Conservation (phyloP, 169 alveolate species). For the Besnoitia besnoiti region DNA sequence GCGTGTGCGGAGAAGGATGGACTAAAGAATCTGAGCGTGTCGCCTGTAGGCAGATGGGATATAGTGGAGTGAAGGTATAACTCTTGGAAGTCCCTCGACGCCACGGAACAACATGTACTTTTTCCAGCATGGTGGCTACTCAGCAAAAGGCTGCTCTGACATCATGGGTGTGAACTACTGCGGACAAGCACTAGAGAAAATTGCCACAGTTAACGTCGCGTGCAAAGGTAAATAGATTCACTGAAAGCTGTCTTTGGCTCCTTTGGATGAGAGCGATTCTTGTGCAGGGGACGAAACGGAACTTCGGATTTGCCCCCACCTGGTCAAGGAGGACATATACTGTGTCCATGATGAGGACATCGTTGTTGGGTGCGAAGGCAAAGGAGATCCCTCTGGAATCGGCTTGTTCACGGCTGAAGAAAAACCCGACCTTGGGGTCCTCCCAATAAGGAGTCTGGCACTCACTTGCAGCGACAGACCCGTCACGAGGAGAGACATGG, state of each 20-base stretch:
- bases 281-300: slow-evolving; percentile 54
- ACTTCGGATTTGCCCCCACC: slow-evolving; percentile 62
- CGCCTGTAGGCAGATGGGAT: slow-evolving; percentile 88
- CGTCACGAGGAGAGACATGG: slow-evolving; percentile 32
- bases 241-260: not conserved
- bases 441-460: not conserved
- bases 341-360: slow-evolving; percentile 80
- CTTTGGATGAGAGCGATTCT: not conserved
- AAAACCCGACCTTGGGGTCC: slow-evolving; percentile 25
- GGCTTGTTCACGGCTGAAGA: slow-evolving; percentile 69
- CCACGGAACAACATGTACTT: not conserved
- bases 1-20: slow-evolving; percentile 86
- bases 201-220: slow-evolving; percentile 73
- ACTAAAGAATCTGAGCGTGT: slow-evolving; percentile 79
- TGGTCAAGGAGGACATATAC: slow-evolving; percentile 74
- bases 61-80: slow-evolving; percentile 69
- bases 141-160: slow-evolving; percentile 73
- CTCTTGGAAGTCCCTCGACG: not conserved
- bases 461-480: slow-evolving; percentile 48
- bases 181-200: slow-evolving; percentile 70
- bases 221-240: slow-evolving; percentile 68
- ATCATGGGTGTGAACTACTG: slow-evolving; percentile 74
- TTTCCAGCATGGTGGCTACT: slow-evolving; percentile 53
- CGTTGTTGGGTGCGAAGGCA: slow-evolving; percentile 77
- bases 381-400: slow-evolving; percentile 79